Evolutionary conservation across 768 basidiomycete genomes (phyloP).

Genomic region (Tulasnella sp.): DNA sequence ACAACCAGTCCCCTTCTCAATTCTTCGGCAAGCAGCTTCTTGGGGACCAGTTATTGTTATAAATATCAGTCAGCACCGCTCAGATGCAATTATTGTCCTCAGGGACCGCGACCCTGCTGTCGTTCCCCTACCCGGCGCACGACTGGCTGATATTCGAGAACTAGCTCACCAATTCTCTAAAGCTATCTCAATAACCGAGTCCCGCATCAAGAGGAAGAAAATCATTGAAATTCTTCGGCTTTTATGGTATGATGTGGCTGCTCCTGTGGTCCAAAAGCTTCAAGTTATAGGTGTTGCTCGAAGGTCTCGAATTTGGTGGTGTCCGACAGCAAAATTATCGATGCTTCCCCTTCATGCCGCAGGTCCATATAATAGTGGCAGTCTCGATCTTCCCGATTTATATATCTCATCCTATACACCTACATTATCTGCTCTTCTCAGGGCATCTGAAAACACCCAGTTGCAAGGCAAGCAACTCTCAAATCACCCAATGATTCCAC

Average conservation of each 20-base stretch:
- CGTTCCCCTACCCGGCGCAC: not conserved
- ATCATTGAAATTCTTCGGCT: not conserved
- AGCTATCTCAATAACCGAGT: not conserved
- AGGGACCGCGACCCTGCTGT: not conserved
- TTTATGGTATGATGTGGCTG: not conserved
- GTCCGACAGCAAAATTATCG: not conserved
- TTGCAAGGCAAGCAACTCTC: not conserved
- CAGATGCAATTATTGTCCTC: conserved; percentile 1
- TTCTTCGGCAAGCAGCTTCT: not conserved
- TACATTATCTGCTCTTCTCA: not conserved
- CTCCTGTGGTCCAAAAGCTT: not conserved
- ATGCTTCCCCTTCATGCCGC: not conserved
- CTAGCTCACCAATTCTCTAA: not conserved
- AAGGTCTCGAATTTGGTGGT: conserved; percentile 1
- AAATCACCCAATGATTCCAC: not conserved
- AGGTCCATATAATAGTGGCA: not conserved
- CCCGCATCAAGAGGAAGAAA: not conserved
- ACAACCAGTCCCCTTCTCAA: not conserved
- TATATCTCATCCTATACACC: not conserved
- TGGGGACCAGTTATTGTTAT: not conserved
- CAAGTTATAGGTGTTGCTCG: not conserved
- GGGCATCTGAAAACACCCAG: not conserved
- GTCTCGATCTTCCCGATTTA: not conserved
- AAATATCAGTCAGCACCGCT: not conserved
- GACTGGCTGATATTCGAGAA: not conserved